Evolutionary conservation across 1,139 yeast species (phyloP).

Genomic region (Blastobotrys aristatus): DNA sequence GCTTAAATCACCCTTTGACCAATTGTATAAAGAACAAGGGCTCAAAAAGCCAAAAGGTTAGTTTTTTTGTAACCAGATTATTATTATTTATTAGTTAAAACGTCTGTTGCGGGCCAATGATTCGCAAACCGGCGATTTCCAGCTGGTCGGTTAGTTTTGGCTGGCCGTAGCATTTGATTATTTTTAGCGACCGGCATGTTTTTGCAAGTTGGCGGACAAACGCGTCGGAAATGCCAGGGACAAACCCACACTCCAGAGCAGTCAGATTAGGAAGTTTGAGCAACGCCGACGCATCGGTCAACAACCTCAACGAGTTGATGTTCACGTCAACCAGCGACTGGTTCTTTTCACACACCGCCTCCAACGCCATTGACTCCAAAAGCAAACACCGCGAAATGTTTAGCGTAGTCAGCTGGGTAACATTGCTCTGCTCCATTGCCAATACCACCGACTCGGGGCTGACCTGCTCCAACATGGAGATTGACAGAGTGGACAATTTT

Average conservation of each 20-base stretch:
- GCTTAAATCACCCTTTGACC: slow-evolving; percentile 1
- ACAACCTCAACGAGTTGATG: slow-evolving; percentile 58
- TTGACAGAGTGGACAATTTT: slow-evolving; percentile 48
- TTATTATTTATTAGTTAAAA: too few species aligned
- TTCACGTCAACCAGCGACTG: slow-evolving; percentile 62
- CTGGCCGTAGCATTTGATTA: slow-evolving; percentile 75
- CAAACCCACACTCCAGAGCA: slow-evolving; percentile 69
- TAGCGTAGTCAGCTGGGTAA: slow-evolving; percentile 48
- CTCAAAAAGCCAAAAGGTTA: not conserved
- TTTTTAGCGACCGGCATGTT: slow-evolving; percentile 53
- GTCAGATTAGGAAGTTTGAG: slow-evolving; percentile 40
- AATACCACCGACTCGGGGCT: slow-evolving; percentile 59
- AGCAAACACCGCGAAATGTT: slow-evolving; percentile 62
- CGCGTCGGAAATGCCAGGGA: slow-evolving; percentile 64
- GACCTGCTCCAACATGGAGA: slow-evolving; percentile 52
- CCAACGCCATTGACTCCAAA: slow-evolving; percentile 57
- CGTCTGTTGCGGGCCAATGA: slow-evolving; percentile 10
- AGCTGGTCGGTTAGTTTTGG: slow-evolving; percentile 57
- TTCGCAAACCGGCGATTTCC: slow-evolving; percentile 9
- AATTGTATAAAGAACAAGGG: slow-evolving; percentile 7
- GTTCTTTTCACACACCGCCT: slow-evolving; percentile 42
- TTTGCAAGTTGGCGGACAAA: slow-evolving; percentile 49
- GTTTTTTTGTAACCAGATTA: too few species aligned
- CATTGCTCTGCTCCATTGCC: slow-evolving; percentile 51
- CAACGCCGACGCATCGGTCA: slow-evolving; percentile 17